phyloP scores from a whole-genome alignment of 2,329 filamentous ascomycete genomes.

The Geosmithia flava region DNA sequence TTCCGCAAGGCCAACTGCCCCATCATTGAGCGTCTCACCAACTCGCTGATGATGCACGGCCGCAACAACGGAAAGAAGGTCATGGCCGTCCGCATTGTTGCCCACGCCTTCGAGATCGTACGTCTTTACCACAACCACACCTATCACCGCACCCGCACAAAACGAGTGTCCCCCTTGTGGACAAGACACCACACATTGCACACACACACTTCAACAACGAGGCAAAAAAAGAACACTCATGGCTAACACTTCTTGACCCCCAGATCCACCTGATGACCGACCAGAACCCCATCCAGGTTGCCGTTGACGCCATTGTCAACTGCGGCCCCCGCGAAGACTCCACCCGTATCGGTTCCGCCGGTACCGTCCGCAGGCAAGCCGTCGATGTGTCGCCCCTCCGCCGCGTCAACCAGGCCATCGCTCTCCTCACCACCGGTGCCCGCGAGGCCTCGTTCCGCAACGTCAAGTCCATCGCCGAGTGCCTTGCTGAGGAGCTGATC shows the following conservation, averaged over 20 bases:
- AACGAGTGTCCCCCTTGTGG: neutral
- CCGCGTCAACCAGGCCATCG: conserved; percentile 99
- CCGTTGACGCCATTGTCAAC: conserved; percentile 99
- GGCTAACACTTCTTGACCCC: conserved; percentile 1
- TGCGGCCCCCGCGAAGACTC: conserved; percentile 99
- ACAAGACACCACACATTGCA: neutral
- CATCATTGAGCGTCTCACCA: conserved; percentile 99
- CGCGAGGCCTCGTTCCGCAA: conserved; percentile 99
- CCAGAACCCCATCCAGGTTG: conserved; percentile 99
- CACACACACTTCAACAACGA: conserved; percentile 1
- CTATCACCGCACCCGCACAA: neutral
- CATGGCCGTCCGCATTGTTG: conserved; percentile 98
- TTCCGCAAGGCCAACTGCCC: conserved; percentile 99
- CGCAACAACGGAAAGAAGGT: conserved; percentile 99
- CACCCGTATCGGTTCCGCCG: conserved; percentile 97
- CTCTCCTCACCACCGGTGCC: conserved; percentile 97
- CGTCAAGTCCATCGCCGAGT: conserved; percentile 99
- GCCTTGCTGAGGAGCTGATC: conserved; percentile 99
- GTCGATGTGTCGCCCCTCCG: conserved; percentile 99
- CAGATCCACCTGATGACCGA: conserved; percentile 99
- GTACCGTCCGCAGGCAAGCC: conserved; percentile 99
- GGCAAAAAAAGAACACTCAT: neutral
- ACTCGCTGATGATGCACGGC: conserved; percentile 99
- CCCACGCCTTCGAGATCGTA: conserved; percentile 99
- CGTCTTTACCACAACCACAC: conserved; percentile 24